phyloP scores from a whole-genome alignment of 768 basidiomycete genomes.

The Terana coerulea region DNA sequence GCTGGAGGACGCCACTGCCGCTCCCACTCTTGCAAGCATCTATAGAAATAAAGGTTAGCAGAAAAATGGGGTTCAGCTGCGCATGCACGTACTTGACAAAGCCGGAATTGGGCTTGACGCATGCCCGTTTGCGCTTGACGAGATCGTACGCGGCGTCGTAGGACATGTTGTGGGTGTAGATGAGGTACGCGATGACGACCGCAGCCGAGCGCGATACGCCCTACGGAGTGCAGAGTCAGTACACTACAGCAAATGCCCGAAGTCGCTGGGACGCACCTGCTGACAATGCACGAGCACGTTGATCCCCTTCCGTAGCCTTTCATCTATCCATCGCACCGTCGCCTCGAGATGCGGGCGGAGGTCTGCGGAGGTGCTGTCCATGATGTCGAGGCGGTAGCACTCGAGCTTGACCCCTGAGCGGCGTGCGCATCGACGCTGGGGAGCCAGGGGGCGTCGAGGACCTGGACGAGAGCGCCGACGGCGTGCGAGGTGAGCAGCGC shows the following conservation, averaged over 20 bases:
- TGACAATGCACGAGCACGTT: conserved; percentile 80
- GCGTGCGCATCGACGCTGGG: conserved; percentile 33
- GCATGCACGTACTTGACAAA: conserved; percentile 48
- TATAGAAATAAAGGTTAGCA: not conserved
- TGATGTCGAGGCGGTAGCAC: conserved; percentile 65
- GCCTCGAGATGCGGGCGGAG: conserved; percentile 65
- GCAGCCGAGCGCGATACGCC: conserved; percentile 76
- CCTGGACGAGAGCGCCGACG: conserved; percentile 62
- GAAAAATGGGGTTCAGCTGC: not conserved
- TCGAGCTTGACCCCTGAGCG: conserved; percentile 30
- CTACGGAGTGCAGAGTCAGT: conserved; percentile 32
- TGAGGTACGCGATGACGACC: conserved; percentile 79
- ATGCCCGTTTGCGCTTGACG: conserved; percentile 63
- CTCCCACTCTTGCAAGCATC: conserved; percentile 28
- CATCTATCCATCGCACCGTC: conserved; percentile 64
- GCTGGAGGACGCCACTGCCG: conserved; percentile 22
- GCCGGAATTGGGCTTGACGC: conserved; percentile 75
- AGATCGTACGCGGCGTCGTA: conserved; percentile 62
- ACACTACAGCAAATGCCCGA: not conserved
- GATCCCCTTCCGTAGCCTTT: conserved; percentile 51
- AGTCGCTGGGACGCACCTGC: conserved; percentile 47
- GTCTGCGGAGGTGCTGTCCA: conserved; percentile 59
- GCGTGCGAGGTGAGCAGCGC: conserved; percentile 45
- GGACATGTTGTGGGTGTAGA: conserved; percentile 67
- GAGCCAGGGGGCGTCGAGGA: conserved; percentile 63